Evolutionary conservation across 208 protist species (phyloP).

Genomic region (Trichomonas gallinae): DNA sequence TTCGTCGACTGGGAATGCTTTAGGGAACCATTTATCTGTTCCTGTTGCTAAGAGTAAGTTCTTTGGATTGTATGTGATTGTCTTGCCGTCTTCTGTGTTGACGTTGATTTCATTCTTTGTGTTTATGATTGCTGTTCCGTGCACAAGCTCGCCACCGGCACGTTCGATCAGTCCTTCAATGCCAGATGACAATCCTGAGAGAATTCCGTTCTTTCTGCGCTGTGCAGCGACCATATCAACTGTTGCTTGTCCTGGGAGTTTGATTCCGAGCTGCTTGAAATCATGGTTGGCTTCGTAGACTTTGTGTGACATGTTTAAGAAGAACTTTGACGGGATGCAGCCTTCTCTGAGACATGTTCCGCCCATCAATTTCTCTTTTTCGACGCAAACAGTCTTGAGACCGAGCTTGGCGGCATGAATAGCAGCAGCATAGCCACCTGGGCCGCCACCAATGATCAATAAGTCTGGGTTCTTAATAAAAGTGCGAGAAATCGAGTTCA

Average conservation of each 20-base stretch:
- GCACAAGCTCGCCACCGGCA: neutral
- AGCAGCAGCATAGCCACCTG: conserved; percentile 96
- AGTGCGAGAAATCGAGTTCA: neutral
- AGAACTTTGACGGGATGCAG: conserved; percentile 98
- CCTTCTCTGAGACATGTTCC: conserved; percentile 97
- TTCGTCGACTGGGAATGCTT: conserved; percentile 74
- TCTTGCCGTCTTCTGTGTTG: conserved; percentile 62
- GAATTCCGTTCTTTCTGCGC: neutral
- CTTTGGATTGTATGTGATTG: conserved; percentile 59
- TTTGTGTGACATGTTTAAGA: conserved; percentile 90
- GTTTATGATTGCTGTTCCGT: conserved; percentile 57
- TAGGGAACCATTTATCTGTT: conserved; percentile 73
- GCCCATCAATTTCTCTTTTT: conserved; percentile 86
- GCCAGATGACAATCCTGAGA: neutral
- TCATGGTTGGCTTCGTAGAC: conserved; percentile 80
- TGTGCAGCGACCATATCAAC: neutral
- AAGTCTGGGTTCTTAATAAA: conserved; percentile 57
- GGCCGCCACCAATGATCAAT: conserved; percentile 94
- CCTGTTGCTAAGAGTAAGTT: conserved; percentile 96
- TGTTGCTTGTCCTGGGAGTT: neutral
- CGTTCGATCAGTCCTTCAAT: neutral
- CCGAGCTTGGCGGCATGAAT: conserved; percentile 98
- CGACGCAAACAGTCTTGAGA: conserved; percentile 74
- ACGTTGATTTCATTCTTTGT: conserved; percentile 31
- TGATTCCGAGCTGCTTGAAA: conserved; percentile 56